These are phyloP conservation scores for Cerioporus squamosus DNA, from an alignment of 1,284 basidiomycete species.

Conservation along the genomic window DNA sequence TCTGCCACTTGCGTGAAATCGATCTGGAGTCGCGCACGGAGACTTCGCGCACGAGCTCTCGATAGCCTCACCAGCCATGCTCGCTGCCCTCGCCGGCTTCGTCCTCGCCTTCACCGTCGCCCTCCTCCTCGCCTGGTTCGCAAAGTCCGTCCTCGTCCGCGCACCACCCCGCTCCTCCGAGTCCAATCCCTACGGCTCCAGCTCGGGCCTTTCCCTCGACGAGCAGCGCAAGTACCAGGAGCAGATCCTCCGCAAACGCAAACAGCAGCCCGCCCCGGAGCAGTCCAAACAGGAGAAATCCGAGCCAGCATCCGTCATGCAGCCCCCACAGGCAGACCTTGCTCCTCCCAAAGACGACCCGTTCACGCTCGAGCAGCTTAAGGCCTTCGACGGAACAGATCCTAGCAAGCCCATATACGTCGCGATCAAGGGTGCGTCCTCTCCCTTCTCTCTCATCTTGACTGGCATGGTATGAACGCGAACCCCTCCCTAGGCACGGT, in stretches of 20 bases:
- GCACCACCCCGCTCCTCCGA: slow-evolving; percentile 5
- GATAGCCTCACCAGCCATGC: slow-evolving; percentile 16
- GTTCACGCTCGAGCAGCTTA: slow-evolving; percentile 72
- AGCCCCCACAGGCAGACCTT: slow-evolving; percentile 62
- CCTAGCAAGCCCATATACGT: slow-evolving; percentile 78
- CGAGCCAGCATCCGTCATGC: slow-evolving; percentile 70
- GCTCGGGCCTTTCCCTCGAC: slow-evolving; percentile 15
- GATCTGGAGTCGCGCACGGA: slow-evolving; percentile 1
- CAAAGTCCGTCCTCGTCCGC: slow-evolving; percentile 20
- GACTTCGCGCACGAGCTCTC: background rate
- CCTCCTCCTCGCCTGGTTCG: slow-evolving; percentile 25
- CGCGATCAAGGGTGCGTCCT: slow-evolving; percentile 79
- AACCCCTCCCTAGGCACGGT: slow-evolving; percentile 60
- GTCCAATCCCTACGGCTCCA: slow-evolving; percentile 5
- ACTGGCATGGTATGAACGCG: background rate
- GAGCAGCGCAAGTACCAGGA: slow-evolving; percentile 23
- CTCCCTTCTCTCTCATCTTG: background rate
- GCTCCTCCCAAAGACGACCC: slow-evolving; percentile 80
- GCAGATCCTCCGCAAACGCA: slow-evolving; percentile 17
- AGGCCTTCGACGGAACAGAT: slow-evolving; percentile 71
- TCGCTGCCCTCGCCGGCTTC: slow-evolving; percentile 21
- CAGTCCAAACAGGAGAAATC: slow-evolving; percentile 28
- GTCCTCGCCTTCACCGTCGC: slow-evolving; percentile 27
- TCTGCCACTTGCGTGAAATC: background rate
- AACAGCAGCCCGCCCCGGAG: slow-evolving; percentile 5